Base-by-base conservation (phyloP, 2,329 filamentous ascomycete species). In the Bipolaris zeicola region DNA sequence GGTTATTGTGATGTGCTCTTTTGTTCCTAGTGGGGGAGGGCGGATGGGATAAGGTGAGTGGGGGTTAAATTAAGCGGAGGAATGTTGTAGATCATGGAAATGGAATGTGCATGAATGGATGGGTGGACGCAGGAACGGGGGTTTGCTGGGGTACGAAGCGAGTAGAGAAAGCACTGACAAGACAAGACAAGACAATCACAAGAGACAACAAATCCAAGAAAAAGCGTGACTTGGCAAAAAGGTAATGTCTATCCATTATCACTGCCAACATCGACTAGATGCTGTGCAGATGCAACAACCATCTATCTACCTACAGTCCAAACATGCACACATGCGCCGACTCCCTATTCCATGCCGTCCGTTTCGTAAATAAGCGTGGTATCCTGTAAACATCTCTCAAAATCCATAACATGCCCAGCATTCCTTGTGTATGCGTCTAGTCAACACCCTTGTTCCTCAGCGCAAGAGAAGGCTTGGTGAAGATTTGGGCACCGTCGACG, bases 401-500 rank as follows among this genome's bases (percentile, higher is more conserved):
- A 58, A 52, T 39, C 39, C 56, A 47, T 47, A 47, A 55, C 57
- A 55, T 63, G 57, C 59, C 44, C 52, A 61, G 57, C 50, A 58
- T 45, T 50, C 43, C 26, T 39, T 44, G 50, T 58, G 31, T 48
- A 51, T 37, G 38, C 52, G 36, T 50, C 38, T 69, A 64, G 36
- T 65, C 65, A 46, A 64, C 62, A 20, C 53, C 53, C 55, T 66
- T 68, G 60, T 65, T 63, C 51, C 67, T 81, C 48, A 61, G 41
- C 6, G 60, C 60, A n/a, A 64, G 53, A 37, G 62, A 50, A n/a
- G 55, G n/a, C 76, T 83, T 81, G 7, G 66, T 60, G 70, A 86
- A 87, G 55, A 79, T 72, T 76, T 87, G 85, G 46, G 83, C 83
- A 64, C 85, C 86, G 52, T 88, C 86, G 46, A 83, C 80, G 60